A percentile compares a stretch with the other conserved stretches of the same genome.
Evolutionary conservation across 352 stramenopile species (phyloP).

Genomic region (Elongisporangium prolatum): DNA sequence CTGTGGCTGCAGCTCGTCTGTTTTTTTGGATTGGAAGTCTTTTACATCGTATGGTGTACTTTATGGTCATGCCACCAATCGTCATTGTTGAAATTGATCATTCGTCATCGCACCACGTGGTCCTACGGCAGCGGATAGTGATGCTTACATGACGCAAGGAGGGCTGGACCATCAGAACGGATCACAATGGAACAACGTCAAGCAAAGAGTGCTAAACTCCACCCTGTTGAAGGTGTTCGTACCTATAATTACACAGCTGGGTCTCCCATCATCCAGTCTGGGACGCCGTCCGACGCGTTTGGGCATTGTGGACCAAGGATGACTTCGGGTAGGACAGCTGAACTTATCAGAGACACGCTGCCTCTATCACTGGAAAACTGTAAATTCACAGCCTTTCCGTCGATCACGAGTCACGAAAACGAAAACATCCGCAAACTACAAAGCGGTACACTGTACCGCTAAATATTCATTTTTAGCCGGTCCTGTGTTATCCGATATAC

Average conservation of each 20-base stretch:
- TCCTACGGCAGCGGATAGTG: neutral
- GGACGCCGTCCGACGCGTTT: conserved; percentile 72
- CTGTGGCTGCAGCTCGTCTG: neutral
- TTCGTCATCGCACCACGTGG: neutral
- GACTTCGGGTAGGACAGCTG: neutral
- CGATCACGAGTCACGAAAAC: neutral
- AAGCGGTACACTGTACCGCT: neutral
- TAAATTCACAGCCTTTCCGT: conserved; percentile 6
- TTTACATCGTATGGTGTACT: neutral
- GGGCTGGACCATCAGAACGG: neutral
- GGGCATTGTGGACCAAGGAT: conserved; percentile 34
- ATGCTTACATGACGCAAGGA: neutral
- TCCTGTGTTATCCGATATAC: neutral
- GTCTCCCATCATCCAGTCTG: conserved; percentile 5
- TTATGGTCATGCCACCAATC: neutral
- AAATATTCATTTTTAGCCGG: neutral
- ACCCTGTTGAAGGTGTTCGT: neutral
- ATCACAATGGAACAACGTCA: neutral
- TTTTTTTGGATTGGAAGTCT: neutral
- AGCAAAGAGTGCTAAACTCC: neutral
- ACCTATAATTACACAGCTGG: neutral
- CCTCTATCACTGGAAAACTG: neutral
- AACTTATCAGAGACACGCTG: neutral
- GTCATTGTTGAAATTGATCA: neutral
- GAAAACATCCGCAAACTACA: neutral